These are phyloP conservation scores for Trichosporon inkin DNA, from an alignment of 1,284 basidiomycete genomes.

Conservation along the genomic window DNA sequence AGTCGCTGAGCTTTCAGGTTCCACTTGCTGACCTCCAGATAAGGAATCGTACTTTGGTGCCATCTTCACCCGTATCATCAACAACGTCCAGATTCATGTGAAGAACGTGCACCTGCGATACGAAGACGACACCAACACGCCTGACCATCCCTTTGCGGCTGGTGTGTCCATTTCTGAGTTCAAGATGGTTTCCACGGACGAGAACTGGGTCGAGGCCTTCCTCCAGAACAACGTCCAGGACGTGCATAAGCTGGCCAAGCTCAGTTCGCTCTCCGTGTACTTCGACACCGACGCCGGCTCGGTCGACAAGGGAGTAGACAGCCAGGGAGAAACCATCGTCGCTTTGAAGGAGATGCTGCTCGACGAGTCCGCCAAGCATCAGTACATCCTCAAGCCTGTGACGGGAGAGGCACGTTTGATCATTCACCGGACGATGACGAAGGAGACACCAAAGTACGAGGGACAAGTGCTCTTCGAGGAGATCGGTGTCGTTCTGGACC, in stretches of 20 bases:
- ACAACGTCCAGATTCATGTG: constrained; percentile 94
- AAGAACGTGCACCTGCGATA: constrained; percentile 95
- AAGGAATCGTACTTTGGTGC: constrained; percentile 74
- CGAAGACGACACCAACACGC: constrained; percentile 90
- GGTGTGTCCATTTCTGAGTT: constrained; percentile 91
- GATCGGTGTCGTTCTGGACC: constrained; percentile 87
- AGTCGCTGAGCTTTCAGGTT: constrained; percentile 9
- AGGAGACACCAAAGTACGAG: constrained; percentile 77
- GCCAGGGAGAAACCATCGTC: constrained; percentile 63
- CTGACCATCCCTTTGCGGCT: constrained; percentile 92
- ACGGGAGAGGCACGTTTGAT: constrained; percentile 87
- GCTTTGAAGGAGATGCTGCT: constrained; percentile 76
- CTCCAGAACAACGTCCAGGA: constrained; percentile 84
- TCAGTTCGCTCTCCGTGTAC: constrained; percentile 86
- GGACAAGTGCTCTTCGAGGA: constrained; percentile 88
- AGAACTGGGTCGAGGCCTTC: constrained; percentile 88
- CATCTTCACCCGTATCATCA: constrained; percentile 84
- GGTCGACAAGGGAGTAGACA: constrained; percentile 61
- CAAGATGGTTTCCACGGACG: constrained; percentile 88
- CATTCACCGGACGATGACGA: constrained; percentile 74
- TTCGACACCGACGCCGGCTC: constrained; percentile 91
- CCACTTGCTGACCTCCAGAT: constrained; percentile 44
- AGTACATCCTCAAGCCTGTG: constrained; percentile 94
- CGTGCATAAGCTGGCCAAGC: constrained; percentile 89
- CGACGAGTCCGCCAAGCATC: constrained; percentile 62